These are phyloP conservation scores for Nannochloris sp. DNA, from an alignment of 139 green algal species.

Conservation along the genomic window DNA sequence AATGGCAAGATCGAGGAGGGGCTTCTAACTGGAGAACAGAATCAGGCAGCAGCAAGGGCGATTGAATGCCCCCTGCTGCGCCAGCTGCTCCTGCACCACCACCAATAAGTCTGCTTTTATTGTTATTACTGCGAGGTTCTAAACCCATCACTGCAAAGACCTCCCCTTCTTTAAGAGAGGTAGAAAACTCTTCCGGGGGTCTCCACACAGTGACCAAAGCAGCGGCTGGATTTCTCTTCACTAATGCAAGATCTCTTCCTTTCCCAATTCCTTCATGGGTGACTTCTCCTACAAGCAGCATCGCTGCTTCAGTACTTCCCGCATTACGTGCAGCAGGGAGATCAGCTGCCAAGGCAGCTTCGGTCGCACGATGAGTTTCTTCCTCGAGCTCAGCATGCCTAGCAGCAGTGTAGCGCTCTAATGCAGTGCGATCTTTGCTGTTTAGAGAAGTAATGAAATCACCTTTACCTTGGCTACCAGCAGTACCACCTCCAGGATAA, in stretches of 20 bases:
- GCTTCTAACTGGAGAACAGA: not conserved
- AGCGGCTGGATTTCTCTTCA: too few relatives aligned
- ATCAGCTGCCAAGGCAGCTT: not conserved
- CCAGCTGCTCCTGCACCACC: too few relatives aligned
- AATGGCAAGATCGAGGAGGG: not conserved
- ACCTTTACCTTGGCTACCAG: too few relatives aligned
- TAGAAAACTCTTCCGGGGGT: not conserved
- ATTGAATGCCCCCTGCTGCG: too few relatives aligned
- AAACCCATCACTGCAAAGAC: not conserved
- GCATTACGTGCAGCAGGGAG: not conserved
- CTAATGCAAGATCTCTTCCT: too few relatives aligned
- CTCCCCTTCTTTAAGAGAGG: not conserved
- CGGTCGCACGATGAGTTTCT: not conserved
- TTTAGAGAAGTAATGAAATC: not conserved
- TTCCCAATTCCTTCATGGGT: not conserved
- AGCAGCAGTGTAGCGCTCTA: not conserved
- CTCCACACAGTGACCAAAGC: not conserved
- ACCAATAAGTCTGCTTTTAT: not conserved
- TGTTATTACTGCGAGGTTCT: not conserved
- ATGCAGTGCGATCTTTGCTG: not conserved
- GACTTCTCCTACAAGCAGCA: constrained; percentile 4
- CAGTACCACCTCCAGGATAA: too few relatives aligned
- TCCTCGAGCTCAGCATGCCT: not conserved
- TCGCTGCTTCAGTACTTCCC: not conserved
- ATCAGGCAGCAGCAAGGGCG: not conserved